Conservation (phyloP, 495 filamentous ascomycete genomes). For the Aspergillus haitiensis region DNA sequence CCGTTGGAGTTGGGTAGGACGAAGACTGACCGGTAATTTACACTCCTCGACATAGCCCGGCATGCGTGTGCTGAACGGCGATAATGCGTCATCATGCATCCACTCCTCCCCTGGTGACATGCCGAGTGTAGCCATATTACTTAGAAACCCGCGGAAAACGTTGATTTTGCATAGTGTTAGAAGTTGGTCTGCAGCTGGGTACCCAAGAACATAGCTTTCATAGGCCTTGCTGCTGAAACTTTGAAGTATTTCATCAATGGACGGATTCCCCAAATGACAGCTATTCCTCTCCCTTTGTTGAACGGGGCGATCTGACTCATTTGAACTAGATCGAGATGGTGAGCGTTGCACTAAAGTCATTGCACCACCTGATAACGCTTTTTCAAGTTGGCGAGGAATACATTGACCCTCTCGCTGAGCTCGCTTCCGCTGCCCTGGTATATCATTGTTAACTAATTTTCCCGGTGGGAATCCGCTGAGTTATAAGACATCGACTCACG, state of each 20-base stretch:
- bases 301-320: background rate
- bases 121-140: conserved; percentile 27
- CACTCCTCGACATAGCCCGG: conserved; percentile 16
- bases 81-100: conserved; percentile 37
- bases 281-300: background rate
- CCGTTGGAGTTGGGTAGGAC: conserved; percentile 48
- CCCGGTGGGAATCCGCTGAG: background rate
- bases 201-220: conserved; percentile 33
- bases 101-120: conserved; percentile 22
- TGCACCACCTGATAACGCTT: conserved; percentile 13
- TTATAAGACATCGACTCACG: conserved; percentile 25
- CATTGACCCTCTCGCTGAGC: conserved; percentile 6
- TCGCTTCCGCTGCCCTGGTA: conserved; percentile 26
- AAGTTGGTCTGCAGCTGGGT: conserved; percentile 41
- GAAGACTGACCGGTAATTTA: conserved; percentile 41
- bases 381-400: conserved; percentile 9
- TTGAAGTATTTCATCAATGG: conserved; percentile 20
- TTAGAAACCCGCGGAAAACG: conserved; percentile 41
- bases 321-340: background rate
- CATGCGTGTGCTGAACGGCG: conserved; percentile 28
- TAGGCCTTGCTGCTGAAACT: conserved; percentile 32
- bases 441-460: background rate
- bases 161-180: conserved; percentile 45
- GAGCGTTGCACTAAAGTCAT: background rate
- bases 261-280: conserved; percentile 8